Evolutionary conservation across 208 protist genomes (phyloP).

Genomic region (Leishmania martiniquensis): DNA sequence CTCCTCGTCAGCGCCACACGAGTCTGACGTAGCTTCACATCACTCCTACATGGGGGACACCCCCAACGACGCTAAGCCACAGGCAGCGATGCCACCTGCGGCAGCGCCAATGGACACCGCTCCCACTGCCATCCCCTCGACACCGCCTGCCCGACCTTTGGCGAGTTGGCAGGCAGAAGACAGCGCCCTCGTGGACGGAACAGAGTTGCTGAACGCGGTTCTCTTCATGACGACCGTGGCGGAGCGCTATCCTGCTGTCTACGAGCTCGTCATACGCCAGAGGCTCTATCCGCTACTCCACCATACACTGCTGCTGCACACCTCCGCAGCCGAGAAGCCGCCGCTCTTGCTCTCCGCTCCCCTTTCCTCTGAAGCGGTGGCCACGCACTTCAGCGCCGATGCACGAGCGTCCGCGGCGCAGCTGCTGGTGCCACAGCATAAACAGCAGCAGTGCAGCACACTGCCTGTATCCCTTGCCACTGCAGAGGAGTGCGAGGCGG

Average conservation of each 20-base stretch:
- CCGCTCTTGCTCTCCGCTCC: constrained; percentile 19
- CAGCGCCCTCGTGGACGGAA: constrained; percentile 22
- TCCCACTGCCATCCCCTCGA: background rate
- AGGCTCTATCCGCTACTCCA: constrained; percentile 61
- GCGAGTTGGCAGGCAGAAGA: constrained; percentile 14
- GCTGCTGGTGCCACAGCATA: background rate
- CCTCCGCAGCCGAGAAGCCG: constrained; percentile 25
- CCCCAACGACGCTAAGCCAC: background rate
- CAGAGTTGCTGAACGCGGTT: constrained; percentile 50
- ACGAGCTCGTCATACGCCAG: constrained; percentile 39
- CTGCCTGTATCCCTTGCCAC: background rate
- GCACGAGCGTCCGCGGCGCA: background rate
- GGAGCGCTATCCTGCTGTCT: constrained; percentile 36
- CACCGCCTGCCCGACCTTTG: background rate
- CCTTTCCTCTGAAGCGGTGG: constrained; percentile 19
- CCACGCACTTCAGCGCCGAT: background rate
- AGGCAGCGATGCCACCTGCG: background rate
- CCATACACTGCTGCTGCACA: constrained; percentile 32
- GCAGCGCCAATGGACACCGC: background rate
- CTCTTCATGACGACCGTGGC: constrained; percentile 57
- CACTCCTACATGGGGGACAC: background rate
- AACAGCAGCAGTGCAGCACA: background rate
- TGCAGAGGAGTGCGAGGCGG: background rate
- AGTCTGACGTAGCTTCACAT: background rate
- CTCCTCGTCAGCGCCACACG: background rate